Evolutionary conservation across 352 stramenopile genomes (phyloP), one percentile per base, ranked within the genome.

Genomic region (Pythium periplocum): DNA sequence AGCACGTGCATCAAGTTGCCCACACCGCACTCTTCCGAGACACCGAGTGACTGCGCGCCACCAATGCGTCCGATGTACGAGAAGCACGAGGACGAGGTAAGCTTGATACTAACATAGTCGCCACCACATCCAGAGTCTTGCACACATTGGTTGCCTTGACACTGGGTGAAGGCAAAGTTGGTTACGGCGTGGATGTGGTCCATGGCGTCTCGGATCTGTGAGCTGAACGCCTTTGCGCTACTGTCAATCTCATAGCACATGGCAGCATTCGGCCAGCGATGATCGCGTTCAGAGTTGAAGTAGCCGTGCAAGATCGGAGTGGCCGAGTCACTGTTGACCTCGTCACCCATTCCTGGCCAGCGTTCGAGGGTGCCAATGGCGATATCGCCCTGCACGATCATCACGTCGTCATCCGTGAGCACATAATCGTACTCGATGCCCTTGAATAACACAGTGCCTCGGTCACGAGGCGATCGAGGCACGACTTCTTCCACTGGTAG

Each of bases 391-490:
- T 93, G 83, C 44, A 87, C 85, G 30, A 93, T 48, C 75, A 93
- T 84, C 37, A 88, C 68, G 47, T 72, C 71, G 53, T 84, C 72
- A 45, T 93, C 80, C 0, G 76, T 69, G 33, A 90, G 64, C 33
- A 90, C 81, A 48, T 87, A 90, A 63, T 87, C 75, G 55, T 90
- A 88, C 66, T 93, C 83, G 44, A 91, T 84, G 33, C 83, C 83
- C 17, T 84, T 84, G 50, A 90, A 85, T 40, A 87, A 40, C 30
- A 90, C 75, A 2, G 61, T 48, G 53, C 74, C 71, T 8, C 49
- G 31, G 30, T 51, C 44, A 32, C 38, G 32, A 33, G 11, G 36
- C 26, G 38, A 26, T 2, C 35, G 39, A 7, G 61, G 46, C 35
- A 42, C 44, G 26, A 88, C 74, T 7, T 86, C 76, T 58, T 93